These are phyloP conservation scores for Pyrrhoderma lamaoense DNA, from an alignment of 1,284 basidiomycete species.

Conservation along the genomic window DNA sequence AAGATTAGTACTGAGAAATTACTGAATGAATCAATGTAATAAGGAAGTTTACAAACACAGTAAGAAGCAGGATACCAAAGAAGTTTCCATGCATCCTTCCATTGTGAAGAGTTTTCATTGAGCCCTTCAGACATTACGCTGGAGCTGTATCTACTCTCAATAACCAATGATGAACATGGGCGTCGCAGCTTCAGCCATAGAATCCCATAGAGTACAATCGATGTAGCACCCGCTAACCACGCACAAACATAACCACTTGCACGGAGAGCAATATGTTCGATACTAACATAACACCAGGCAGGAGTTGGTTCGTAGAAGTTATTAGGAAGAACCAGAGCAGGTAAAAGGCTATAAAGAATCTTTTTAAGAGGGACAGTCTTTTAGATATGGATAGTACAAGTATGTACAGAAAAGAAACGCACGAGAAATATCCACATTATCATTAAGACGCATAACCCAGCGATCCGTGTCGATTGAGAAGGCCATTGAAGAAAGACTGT, in stretches of 20 bases:
- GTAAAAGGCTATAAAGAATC: slow-evolving; percentile 11
- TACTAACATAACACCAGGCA: slow-evolving; percentile 16
- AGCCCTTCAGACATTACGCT: too few species aligned
- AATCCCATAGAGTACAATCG: slow-evolving; percentile 8
- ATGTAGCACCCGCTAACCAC: slow-evolving; percentile 7
- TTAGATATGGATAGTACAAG: not conserved
- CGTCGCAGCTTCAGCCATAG: slow-evolving; percentile 14
- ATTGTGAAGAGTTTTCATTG: too few species aligned
- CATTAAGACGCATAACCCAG: slow-evolving; percentile 1
- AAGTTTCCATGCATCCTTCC: slow-evolving; percentile 16
- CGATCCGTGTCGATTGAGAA: slow-evolving; percentile 3
- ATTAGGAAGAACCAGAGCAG: not conserved
- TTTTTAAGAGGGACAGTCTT: not conserved
- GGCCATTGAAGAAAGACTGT: slow-evolving; percentile 18
- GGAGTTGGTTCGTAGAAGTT: slow-evolving; percentile 16
- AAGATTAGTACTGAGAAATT: not conserved
- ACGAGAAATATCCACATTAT: slow-evolving; percentile 15
- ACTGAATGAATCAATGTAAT: not conserved
- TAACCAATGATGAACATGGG: not conserved
- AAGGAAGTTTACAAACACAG: slow-evolving; percentile 3
- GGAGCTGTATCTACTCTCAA: too few species aligned
- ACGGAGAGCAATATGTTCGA: slow-evolving; percentile 5
- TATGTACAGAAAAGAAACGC: not conserved
- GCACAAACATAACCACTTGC: slow-evolving; percentile 6
- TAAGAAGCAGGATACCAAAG: slow-evolving; percentile 16